Evolutionary conservation across 2,329 filamentous ascomycete species (phyloP).

Genomic region (Colletotrichum tabaci): DNA sequence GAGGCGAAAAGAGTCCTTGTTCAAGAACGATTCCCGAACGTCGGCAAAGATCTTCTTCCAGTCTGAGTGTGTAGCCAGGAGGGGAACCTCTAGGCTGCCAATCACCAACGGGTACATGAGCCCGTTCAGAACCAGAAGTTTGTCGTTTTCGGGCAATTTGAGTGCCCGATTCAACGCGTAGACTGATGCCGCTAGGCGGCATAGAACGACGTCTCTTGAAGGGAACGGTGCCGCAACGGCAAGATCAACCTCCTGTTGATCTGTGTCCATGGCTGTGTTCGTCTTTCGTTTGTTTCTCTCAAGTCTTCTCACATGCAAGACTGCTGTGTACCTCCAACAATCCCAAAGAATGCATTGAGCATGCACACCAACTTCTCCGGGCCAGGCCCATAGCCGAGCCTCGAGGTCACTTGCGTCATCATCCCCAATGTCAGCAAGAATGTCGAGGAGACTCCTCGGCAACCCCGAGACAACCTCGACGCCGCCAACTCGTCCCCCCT

Average conservation of each 20-base stretch:
- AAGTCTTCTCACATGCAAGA: conserved; percentile 44
- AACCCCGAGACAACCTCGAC: conserved; percentile 50
- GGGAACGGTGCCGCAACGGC: not conserved
- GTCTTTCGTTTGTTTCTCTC: not conserved
- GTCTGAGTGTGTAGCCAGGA: conserved; percentile 34
- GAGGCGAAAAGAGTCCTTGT: conserved; percentile 27
- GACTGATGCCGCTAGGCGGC: conserved; percentile 46
- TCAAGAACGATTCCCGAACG: conserved; percentile 14
- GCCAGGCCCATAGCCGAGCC: conserved; percentile 44
- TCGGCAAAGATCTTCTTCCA: conserved; percentile 43
- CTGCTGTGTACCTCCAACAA: conserved; percentile 46
- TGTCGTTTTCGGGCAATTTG: conserved; percentile 39
- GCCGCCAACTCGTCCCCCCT: conserved; percentile 30
- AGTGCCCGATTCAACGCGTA: conserved; percentile 45
- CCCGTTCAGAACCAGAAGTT: conserved; percentile 46
- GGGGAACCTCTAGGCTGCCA: conserved; percentile 46
- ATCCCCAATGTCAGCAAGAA: conserved; percentile 44
- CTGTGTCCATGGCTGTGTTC: not conserved
- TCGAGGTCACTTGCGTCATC: conserved; percentile 40
- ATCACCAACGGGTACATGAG: conserved; percentile 48
- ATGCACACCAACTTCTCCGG: conserved; percentile 46
- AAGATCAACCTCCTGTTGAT: not conserved
- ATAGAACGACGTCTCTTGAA: conserved; percentile 44
- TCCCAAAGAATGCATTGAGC: conserved; percentile 50
- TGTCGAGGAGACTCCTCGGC: conserved; percentile 47